phyloP scores from a whole-genome alignment of 257 asterid genomes.

The Eustoma russellianum region DNA sequence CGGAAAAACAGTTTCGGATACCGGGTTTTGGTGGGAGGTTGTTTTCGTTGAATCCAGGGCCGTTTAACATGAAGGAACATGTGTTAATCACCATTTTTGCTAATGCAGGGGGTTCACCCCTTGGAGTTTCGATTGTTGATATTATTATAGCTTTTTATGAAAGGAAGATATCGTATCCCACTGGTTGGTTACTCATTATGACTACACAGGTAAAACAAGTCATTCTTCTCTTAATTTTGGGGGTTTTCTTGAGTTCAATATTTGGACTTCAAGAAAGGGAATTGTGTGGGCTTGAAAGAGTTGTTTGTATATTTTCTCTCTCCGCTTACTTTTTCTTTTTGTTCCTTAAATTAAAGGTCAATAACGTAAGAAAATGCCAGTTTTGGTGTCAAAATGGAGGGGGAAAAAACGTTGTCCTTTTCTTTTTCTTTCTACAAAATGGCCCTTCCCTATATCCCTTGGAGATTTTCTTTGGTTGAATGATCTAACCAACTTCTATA shows the following conservation, averaged over 20 bases:
- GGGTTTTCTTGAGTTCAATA: too few species aligned
- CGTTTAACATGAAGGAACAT: constrained; percentile 90
- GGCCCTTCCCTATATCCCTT: too few species aligned
- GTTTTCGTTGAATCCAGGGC: constrained; percentile 78
- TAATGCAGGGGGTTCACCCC: constrained; percentile 88
- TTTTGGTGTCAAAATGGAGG: too few species aligned
- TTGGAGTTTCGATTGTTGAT: constrained; percentile 60
- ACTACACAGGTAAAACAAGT: constrained; percentile 59
- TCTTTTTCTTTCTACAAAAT: too few species aligned
- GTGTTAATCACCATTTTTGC: constrained; percentile 81
- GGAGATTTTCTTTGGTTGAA: too few species aligned
- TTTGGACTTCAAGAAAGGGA: too few species aligned
- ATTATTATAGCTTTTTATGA: constrained; percentile 68
- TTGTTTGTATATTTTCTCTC: background rate
- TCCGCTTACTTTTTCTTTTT: background rate
- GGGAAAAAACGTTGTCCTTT: too few species aligned
- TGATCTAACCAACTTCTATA: too few species aligned
- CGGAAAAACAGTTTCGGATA: constrained; percentile 29
- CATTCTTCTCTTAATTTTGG: too few species aligned
- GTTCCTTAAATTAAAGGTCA: too few species aligned
- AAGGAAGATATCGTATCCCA: constrained; percentile 60
- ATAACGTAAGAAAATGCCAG: too few species aligned
- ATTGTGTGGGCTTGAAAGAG: too few species aligned
- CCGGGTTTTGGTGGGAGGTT: constrained; percentile 44
- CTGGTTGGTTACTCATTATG: constrained; percentile 84